Conservation (phyloP, 805 yeast species). For the Metschnikowia corniflorae region DNA sequence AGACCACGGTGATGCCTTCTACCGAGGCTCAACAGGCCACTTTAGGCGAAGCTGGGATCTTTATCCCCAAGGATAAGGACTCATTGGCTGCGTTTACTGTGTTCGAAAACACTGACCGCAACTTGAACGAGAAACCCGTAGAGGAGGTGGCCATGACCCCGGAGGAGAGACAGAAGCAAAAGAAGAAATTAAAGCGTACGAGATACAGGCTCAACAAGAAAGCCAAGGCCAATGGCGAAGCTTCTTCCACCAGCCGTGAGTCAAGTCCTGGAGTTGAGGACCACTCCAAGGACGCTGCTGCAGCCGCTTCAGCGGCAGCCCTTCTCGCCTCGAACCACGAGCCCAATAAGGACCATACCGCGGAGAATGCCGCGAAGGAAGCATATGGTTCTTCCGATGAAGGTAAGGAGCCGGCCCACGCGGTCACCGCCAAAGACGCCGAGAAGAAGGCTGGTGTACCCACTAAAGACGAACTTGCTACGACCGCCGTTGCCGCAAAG, state of each 20-base stretch:
- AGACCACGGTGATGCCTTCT: constrained; percentile 47
- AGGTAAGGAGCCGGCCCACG: neutral
- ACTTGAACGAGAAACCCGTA: constrained; percentile 44
- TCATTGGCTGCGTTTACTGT: constrained; percentile 64
- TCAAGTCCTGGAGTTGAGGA: constrained; percentile 12
- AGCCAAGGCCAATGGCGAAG: constrained; percentile 19
- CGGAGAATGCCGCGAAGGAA: constrained; percentile 5
- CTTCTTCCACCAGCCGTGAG: constrained; percentile 7
- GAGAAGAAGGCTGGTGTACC: constrained; percentile 2
- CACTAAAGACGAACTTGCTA: neutral
- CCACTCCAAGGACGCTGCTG: neutral
- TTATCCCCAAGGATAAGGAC: constrained; percentile 58
- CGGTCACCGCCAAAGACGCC: constrained; percentile 3
- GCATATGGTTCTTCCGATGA: constrained; percentile 4
- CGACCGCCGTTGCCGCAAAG: neutral
- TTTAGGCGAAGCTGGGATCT: constrained; percentile 73
- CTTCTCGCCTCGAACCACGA: constrained; percentile 1
- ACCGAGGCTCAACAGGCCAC: constrained; percentile 41
- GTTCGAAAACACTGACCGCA: constrained; percentile 47
- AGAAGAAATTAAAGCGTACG: constrained; percentile 43
- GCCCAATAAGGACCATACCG: neutral
- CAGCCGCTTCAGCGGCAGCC: constrained; percentile 4
- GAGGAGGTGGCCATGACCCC: constrained; percentile 16
- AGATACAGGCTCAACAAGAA: constrained; percentile 43
- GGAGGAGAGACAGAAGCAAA: constrained; percentile 32